A percentile compares a stretch with the other conserved stretches of the same genome.
phyloP scores from a whole-genome alignment of 257 asterid species.

The Solanum lignicaule region DNA sequence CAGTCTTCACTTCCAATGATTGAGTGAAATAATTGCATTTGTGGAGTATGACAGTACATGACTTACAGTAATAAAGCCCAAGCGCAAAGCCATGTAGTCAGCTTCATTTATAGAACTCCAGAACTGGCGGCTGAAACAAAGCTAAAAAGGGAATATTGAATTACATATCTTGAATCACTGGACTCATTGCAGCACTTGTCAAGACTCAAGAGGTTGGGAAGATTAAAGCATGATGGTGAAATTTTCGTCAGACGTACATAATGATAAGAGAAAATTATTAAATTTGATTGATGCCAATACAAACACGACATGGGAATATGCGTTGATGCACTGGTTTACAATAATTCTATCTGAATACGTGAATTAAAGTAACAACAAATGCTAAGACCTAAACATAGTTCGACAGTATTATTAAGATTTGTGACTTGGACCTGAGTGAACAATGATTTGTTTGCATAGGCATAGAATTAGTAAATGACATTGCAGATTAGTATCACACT shows the following conservation, averaged over 20 bases:
- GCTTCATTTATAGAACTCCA: conserved; percentile 94
- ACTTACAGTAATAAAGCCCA: conserved; percentile 76
- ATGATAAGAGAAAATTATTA: neutral
- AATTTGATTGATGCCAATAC: neutral
- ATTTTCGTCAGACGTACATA: neutral
- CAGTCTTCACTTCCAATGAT: neutral
- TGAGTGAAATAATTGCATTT: neutral
- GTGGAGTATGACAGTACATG: neutral
- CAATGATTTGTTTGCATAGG: neutral
- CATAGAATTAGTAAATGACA: neutral
- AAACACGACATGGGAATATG: neutral
- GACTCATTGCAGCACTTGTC: neutral
- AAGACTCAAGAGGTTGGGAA: neutral
- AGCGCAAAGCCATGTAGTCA: conserved; percentile 85
- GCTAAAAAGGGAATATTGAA: conserved; percentile 35
- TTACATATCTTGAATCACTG: neutral
- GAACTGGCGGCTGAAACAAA: conserved; percentile 95
- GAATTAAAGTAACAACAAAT: neutral
- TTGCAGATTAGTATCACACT: neutral
- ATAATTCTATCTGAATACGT: neutral
- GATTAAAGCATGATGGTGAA: neutral
- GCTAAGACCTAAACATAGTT: neutral
- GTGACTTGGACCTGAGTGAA: neutral
- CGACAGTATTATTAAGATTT: neutral
- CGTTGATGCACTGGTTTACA: neutral